Conservation (phyloP, 2,329 filamentous ascomycete species). For the Talaromyces sp. region DNA sequence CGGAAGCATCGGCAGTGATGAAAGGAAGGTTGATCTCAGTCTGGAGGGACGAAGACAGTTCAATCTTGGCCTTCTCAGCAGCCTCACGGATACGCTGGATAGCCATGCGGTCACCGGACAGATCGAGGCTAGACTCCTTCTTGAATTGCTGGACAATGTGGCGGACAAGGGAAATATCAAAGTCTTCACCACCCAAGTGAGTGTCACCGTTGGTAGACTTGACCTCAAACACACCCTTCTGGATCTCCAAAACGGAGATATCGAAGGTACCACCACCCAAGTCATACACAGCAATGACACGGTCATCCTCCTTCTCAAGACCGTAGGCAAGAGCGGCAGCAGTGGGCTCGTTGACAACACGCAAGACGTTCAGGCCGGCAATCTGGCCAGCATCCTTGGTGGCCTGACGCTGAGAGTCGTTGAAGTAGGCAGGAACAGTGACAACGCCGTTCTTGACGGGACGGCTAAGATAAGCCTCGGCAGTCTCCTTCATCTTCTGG, state of each 20-base stretch:
- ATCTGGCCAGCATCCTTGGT: slow-evolving; percentile 99
- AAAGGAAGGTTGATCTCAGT: slow-evolving; percentile 98
- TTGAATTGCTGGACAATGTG: slow-evolving; percentile 95
- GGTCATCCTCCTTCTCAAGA: slow-evolving; percentile 89
- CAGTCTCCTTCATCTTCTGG: slow-evolving; percentile 99
- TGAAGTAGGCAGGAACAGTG: slow-evolving; percentile 97
- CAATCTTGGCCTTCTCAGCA: slow-evolving; percentile 99
- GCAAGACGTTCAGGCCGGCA: slow-evolving; percentile 89
- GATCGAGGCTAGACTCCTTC: slow-evolving; percentile 87
- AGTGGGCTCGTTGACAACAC: slow-evolving; percentile 97
- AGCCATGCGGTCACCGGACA: slow-evolving; percentile 91
- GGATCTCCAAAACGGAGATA: slow-evolving; percentile 96
- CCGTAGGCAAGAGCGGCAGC: slow-evolving; percentile 94
- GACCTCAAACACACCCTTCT: slow-evolving; percentile 97
- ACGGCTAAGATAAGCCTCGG: slow-evolving; percentile 87
- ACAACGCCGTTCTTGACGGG: slow-evolving; percentile 93
- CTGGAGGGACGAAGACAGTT: slow-evolving; percentile 89
- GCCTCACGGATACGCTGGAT: slow-evolving; percentile 99
- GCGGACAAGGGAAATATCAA: slow-evolving; percentile 90
- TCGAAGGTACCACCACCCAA: slow-evolving; percentile 98
- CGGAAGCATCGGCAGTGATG: slow-evolving; percentile 92
- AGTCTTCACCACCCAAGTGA: slow-evolving; percentile 96
- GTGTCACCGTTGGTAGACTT: slow-evolving; percentile 99
- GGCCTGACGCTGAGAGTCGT: slow-evolving; percentile 94
- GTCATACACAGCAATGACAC: slow-evolving; percentile 92